Conservation (phyloP, 139 green algal genomes). For the Chlorella sp. region DNA sequence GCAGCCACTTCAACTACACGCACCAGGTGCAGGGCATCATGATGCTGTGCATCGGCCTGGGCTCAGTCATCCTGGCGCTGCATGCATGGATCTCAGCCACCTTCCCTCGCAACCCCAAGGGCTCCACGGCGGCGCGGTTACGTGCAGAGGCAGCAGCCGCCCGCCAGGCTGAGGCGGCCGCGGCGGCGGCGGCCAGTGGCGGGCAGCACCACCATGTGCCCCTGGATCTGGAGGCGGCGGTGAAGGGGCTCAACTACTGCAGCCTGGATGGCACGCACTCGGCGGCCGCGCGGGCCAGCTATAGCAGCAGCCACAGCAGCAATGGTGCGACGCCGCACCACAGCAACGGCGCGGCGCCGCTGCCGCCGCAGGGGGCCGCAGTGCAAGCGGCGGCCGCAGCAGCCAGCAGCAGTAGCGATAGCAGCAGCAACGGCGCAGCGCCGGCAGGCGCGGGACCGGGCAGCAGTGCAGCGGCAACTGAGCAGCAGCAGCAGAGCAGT, state of each 20-base stretch:
- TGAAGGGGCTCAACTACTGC: constrained; percentile 50
- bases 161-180: neutral
- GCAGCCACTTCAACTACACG: constrained; percentile 30
- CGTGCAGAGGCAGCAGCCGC: neutral
- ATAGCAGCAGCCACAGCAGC: too few relatives aligned
- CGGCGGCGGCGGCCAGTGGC: neutral
- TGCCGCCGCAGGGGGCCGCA: constrained; percentile 5
- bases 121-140: constrained; percentile 25
- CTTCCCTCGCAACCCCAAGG: constrained; percentile 56
- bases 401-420: constrained; percentile 11
- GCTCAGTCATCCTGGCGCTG: constrained; percentile 47
- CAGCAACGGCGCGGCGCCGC: constrained; percentile 2
- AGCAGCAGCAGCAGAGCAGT: constrained; percentile 41
- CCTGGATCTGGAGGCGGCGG: constrained; percentile 36
- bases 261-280: constrained; percentile 25
- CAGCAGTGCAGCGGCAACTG: neutral
- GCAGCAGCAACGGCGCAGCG: neutral
- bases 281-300: neutral
- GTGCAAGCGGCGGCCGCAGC: constrained; percentile 3
- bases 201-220: neutral
- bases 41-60: constrained; percentile 43
- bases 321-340: neutral
- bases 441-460: neutral
- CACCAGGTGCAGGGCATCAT: constrained; percentile 55
- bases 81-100: constrained; percentile 53